Percentiles rank a stretch among this genome's conserved stretches.
Conservation (phyloP, 345 rosid genomes). For the Arabidopsis suecica region DNA sequence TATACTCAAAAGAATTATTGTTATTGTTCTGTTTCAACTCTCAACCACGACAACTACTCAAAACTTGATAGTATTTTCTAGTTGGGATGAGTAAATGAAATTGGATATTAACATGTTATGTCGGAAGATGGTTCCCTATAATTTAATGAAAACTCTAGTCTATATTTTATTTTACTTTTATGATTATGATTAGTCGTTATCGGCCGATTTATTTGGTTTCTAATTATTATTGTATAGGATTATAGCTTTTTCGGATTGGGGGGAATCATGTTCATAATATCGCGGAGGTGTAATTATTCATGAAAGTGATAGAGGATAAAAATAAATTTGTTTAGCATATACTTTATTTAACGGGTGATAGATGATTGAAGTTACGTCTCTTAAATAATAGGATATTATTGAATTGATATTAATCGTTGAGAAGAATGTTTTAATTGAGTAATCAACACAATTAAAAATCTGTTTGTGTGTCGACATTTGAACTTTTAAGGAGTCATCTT, state of each 20-base stretch:
- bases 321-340: constrained; percentile 42
- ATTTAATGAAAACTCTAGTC: constrained; percentile 18
- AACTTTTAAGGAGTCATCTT: constrained; percentile 34
- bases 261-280: constrained; percentile 40
- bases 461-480: constrained; percentile 18
- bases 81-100: constrained; percentile 36
- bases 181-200: constrained; percentile 25
- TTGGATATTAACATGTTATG: constrained; percentile 27
- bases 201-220: constrained; percentile 9
- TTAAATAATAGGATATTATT: not conserved
- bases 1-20: not conserved
- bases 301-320: constrained; percentile 35
- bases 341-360: constrained; percentile 32
- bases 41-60: constrained; percentile 30
- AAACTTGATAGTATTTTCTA: constrained; percentile 6
- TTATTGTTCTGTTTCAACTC: constrained; percentile 2
- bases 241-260: constrained; percentile 32
- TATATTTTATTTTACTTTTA: constrained; percentile 6
- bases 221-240: constrained; percentile 4
- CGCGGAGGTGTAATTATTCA: constrained; percentile 27
- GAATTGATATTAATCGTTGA: not conserved
- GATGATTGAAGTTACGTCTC: constrained; percentile 40
- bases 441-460: not conserved
- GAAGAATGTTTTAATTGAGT: not conserved
- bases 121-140: constrained; percentile 35